Percentiles rank a stretch among this genome's conserved stretches.
Evolutionary conservation across 2,329 filamentous ascomycete genomes (phyloP).

Genomic region (Fusarium sambucinum): DNA sequence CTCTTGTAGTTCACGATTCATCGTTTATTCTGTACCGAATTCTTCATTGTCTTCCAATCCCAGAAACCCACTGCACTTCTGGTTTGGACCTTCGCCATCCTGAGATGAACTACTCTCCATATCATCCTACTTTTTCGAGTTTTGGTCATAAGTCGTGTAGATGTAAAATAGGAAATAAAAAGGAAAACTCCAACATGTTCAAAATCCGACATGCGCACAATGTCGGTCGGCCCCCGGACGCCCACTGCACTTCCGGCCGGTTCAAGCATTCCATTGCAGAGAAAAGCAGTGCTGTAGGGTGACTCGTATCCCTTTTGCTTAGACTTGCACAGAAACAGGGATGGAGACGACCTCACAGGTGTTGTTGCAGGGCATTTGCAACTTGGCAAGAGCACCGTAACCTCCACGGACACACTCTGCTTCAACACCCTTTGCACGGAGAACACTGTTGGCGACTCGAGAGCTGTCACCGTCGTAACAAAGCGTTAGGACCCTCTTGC

Average conservation of each 20-base stretch:
- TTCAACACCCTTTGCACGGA: conserved; percentile 63
- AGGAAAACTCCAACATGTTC: conserved; percentile 6
- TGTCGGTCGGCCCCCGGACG: conserved; percentile 26
- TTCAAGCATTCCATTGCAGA: not conserved
- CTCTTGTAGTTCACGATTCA: not conserved
- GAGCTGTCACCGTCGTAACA: conserved; percentile 68
- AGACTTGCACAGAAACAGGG: conserved; percentile 45
- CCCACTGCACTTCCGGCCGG: conserved; percentile 45
- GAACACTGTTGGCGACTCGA: conserved; percentile 65
- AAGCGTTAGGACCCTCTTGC: conserved; percentile 59
- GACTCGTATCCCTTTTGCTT: not conserved
- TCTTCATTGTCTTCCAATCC: conserved; percentile 12
- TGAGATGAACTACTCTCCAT: conserved; percentile 35
- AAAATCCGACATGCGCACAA: not conserved
- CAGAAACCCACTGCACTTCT: conserved; percentile 48
- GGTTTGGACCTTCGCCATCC: conserved; percentile 5
- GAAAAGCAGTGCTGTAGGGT: not conserved
- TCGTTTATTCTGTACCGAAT: not conserved
- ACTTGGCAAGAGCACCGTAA: conserved; percentile 43
- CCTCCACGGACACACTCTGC: conserved; percentile 63
- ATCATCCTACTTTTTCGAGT: conserved; percentile 17
- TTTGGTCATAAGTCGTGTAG: conserved; percentile 24
- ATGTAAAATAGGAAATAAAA: conserved; percentile 6
- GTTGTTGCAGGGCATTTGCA: conserved; percentile 47
- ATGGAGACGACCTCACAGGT: conserved; percentile 42